Evolutionary conservation across 345 rosid species (phyloP).

Genomic region (Gossypium anomalum): DNA sequence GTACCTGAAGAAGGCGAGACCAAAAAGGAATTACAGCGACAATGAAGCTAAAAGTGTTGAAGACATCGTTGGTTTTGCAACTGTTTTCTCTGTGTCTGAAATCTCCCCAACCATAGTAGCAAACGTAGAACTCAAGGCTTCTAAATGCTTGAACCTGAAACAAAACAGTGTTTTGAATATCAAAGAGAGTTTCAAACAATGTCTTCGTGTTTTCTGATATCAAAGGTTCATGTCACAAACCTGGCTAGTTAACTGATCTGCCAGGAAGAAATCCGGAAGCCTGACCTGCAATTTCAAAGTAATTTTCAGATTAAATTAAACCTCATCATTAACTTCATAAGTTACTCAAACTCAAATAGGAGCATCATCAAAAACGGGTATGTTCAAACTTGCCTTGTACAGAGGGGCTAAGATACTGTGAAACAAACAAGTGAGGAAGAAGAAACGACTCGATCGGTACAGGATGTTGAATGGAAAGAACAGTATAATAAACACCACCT

Average conservation of each 20-base stretch:
- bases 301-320: neutral
- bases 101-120: conserved; percentile 77
- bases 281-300: conserved; percentile 33
- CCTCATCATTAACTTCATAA: neutral
- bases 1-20: conserved; percentile 61
- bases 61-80: conserved; percentile 32
- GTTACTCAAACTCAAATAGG: too few species aligned
- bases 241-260: conserved; percentile 65
- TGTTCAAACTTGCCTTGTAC: conserved; percentile 27
- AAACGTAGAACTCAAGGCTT: conserved; percentile 65
- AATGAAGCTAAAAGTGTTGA: conserved; percentile 43
- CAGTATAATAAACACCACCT: neutral
- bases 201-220: neutral
- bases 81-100: conserved; percentile 33
- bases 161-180: neutral
- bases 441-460: conserved; percentile 29
- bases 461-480: conserved; percentile 18
- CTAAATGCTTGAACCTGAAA: conserved; percentile 66
- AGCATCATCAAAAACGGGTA: too few species aligned
- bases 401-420: conserved; percentile 31
- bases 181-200: neutral
- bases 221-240: conserved; percentile 20
- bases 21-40: conserved; percentile 56
- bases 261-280: conserved; percentile 29
- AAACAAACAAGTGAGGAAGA: conserved; percentile 29